Evolutionary conservation across 306 rosid genomes (phyloP).

Genomic region (Fragaria iinumae): DNA sequence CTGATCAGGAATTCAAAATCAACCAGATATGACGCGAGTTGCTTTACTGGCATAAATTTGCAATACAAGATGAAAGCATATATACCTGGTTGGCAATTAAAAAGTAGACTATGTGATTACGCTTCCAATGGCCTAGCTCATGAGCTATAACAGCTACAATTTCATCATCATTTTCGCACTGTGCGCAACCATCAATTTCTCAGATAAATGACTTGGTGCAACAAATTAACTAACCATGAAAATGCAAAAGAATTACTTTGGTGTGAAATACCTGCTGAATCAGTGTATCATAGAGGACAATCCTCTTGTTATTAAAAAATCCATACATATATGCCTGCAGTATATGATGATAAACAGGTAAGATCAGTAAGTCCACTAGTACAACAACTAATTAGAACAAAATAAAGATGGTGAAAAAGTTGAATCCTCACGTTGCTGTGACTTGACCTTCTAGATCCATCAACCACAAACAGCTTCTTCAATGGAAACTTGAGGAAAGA

Average conservation of each 20-base stretch:
- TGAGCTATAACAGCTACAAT: constrained; percentile 96
- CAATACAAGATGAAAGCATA: constrained; percentile 22
- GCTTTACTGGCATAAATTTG: not conserved
- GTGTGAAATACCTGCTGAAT: constrained; percentile 67
- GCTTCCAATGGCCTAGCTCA: constrained; percentile 97
- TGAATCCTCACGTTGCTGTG: constrained; percentile 86
- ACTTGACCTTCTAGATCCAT: constrained; percentile 94
- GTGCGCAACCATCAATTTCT: constrained; percentile 9
- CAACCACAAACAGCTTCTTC: constrained; percentile 86
- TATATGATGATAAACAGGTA: constrained; percentile 25
- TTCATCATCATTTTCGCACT: constrained; percentile 91
- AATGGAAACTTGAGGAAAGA: constrained; percentile 88
- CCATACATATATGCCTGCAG: constrained; percentile 97
- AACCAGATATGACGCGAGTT: not conserved
- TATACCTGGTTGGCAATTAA: constrained; percentile 86
- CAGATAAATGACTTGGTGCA: not conserved
- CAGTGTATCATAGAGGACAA: constrained; percentile 92
- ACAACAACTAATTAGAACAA: not conserved
- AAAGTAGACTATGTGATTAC: constrained; percentile 75
- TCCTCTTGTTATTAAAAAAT: constrained; percentile 91
- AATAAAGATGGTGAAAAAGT: constrained; percentile 6
- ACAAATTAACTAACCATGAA: not conserved
- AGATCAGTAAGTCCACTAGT: constrained; percentile 20
- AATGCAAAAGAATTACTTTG: not conserved
- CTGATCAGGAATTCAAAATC: not conserved